Conservation (phyloP, 1,284 basidiomycete genomes). For the Leccinum subspadiceum region DNA sequence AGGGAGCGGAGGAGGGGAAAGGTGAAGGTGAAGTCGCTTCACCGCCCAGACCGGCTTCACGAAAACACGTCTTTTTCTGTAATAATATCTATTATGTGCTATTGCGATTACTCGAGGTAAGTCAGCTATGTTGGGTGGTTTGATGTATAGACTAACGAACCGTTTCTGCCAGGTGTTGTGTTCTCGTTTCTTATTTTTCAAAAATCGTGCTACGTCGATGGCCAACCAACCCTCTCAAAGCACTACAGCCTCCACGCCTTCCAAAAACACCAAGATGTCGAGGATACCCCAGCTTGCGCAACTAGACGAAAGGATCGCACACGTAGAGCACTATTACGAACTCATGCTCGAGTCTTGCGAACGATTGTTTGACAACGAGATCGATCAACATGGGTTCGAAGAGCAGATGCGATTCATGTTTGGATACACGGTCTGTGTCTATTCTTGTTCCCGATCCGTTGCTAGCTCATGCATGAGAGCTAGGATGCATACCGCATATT, state of each 20-base stretch:
- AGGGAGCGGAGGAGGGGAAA: slow-evolving; percentile 30
- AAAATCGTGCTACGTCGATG: slow-evolving; percentile 58
- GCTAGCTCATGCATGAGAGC: not conserved
- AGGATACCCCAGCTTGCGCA: slow-evolving; percentile 11
- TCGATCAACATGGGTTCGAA: slow-evolving; percentile 86
- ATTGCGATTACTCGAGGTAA: slow-evolving; percentile 80
- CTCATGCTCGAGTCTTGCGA: slow-evolving; percentile 87
- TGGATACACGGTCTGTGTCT: slow-evolving; percentile 62
- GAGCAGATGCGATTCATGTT: slow-evolving; percentile 92
- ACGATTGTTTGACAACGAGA: slow-evolving; percentile 87
- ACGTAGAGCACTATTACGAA: slow-evolving; percentile 72
- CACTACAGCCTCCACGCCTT: slow-evolving; percentile 27
- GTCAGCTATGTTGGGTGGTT: slow-evolving; percentile 21
- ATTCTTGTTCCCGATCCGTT: not conserved
- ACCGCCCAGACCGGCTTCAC: slow-evolving; percentile 30
- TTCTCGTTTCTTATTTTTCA: slow-evolving; percentile 81
- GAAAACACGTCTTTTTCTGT: slow-evolving; percentile 76
- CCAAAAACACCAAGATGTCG: slow-evolving; percentile 37
- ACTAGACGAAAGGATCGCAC: slow-evolving; percentile 25
- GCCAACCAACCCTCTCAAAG: slow-evolving; percentile 35
- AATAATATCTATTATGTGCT: slow-evolving; percentile 89
- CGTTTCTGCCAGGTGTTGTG: slow-evolving; percentile 67
- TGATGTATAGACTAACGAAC: slow-evolving; percentile 2
- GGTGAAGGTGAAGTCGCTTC: slow-evolving; percentile 23
- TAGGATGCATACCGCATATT: slow-evolving; percentile 83